Percentiles rank a stretch among this genome's conserved stretches.
Evolutionary conservation across 2,329 filamentous ascomycete genomes (phyloP).

Genomic region (Fusarium chaquense): DNA sequence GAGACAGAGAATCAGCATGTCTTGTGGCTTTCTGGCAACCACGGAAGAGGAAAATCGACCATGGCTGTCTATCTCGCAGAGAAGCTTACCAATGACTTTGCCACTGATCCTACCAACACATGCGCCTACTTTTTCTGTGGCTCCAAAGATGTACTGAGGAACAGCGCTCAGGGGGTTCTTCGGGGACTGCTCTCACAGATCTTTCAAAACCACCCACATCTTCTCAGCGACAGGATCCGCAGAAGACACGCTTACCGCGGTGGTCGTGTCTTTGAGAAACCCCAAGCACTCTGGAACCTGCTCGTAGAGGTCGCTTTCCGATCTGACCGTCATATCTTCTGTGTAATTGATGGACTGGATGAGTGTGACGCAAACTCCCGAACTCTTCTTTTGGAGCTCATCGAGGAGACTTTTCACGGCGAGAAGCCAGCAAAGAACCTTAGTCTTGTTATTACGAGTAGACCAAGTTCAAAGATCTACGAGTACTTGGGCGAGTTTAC

Average conservation of each 20-base stretch:
- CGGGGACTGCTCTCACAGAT: conserved; percentile 28
- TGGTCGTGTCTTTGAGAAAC: conserved; percentile 25
- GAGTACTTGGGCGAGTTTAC: conserved; percentile 32
- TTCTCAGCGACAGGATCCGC: conserved; percentile 33
- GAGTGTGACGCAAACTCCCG: conserved; percentile 27
- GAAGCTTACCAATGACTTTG: conserved; percentile 22
- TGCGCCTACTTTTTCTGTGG: conserved; percentile 31
- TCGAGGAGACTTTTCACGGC: conserved; percentile 28
- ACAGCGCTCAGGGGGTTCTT: conserved; percentile 25
- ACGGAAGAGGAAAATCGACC: conserved; percentile 28
- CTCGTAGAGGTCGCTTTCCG: conserved; percentile 29
- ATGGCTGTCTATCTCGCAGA: conserved; percentile 25
- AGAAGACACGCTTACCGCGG: conserved; percentile 26
- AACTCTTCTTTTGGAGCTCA: conserved; percentile 19
- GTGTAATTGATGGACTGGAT: conserved; percentile 26
- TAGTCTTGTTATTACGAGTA: conserved; percentile 16
- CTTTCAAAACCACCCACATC: conserved; percentile 28
- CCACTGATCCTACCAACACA: conserved; percentile 17
- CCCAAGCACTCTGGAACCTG: conserved; percentile 30
- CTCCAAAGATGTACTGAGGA: conserved; percentile 21
- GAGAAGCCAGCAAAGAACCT: conserved; percentile 20
- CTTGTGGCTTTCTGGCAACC: conserved; percentile 21
- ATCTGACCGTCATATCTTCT: conserved; percentile 30
- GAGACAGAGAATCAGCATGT: conserved; percentile 8
- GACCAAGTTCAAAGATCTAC: conserved; percentile 25